These are phyloP conservation scores for Kodamaea alishanica DNA, from an alignment of 1,139 yeast species.

Conservation along the genomic window DNA sequence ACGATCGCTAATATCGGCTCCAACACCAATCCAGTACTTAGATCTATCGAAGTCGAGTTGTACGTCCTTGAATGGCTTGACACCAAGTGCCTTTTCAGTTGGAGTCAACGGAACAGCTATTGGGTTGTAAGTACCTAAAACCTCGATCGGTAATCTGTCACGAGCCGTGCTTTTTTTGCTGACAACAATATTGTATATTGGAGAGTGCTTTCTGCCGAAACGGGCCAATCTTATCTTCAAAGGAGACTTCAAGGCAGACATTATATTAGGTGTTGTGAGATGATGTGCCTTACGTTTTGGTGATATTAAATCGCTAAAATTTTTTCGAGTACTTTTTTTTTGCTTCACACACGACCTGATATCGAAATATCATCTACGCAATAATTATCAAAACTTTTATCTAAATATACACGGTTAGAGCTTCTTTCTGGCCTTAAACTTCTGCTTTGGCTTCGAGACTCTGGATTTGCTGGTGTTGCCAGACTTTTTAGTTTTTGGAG, in stretches of 20 bases:
- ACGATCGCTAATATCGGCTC: slow-evolving; percentile 92
- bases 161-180: slow-evolving; percentile 71
- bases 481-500: slow-evolving; percentile 14
- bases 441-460: slow-evolving; percentile 42
- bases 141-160: slow-evolving; percentile 88
- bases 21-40: slow-evolving; percentile 98
- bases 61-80: slow-evolving; percentile 70
- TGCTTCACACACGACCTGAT: neutral
- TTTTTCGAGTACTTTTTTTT: neutral
- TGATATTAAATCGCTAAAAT: neutral
- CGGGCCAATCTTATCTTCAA: slow-evolving; percentile 82
- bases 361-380: neutral
- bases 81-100: slow-evolving; percentile 49
- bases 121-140: slow-evolving; percentile 91
- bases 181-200: slow-evolving; percentile 89
- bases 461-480: slow-evolving; percentile 21
- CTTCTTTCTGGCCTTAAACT: slow-evolving; percentile 59
- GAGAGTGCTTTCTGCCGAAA: slow-evolving; percentile 85
- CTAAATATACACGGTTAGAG: slow-evolving; percentile 24
- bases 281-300: neutral
- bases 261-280: neutral
- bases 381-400: neutral
- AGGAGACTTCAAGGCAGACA: slow-evolving; percentile 13
- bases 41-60: slow-evolving; percentile 83
- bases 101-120: slow-evolving; percentile 67